Base-by-base conservation (phyloP, 345 rosid genomes). In the Populus ilicifolia region DNA sequence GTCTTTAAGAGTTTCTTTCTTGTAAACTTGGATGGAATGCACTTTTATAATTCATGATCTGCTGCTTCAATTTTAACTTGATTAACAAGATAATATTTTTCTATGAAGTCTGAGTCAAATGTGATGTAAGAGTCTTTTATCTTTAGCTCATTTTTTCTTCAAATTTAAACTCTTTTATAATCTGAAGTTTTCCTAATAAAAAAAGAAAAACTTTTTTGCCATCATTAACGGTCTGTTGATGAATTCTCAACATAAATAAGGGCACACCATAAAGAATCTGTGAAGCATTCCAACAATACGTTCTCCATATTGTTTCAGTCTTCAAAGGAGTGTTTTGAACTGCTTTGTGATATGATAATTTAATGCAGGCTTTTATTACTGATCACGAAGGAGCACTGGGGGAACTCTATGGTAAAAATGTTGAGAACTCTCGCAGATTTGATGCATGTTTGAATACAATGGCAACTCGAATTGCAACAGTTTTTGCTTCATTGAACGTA, bases 401-500 rank as follows among this genome's bases (percentile, higher is more conserved):
- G 48, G 93, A 86, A 30, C 92, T 95, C 77, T 90, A 86, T 77
- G 85, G 88, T 82, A 84, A 85, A 69, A 85, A 84, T 68, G 92
- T 83, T 77, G 89, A 88, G 82, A 89, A 89, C 23, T 75, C 92
- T 62, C 93, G 84, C 76, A 85, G 79, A 74, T 91, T 90, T 85
- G 83, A 89, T 48, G 82, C 86, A 80, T 93, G 91, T 78, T 80
- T 93, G 89, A 89, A 76, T 85, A 80, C 83, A 67, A 90, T 95
- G 94, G 99, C 99, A 35, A 89, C 89, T 77, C 89, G 97, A 81
- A 80, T 95, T 80, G 87, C 98, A 73, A 93, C 98, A 41, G 97
- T 95, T 18, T 95, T 95, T 86, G 99, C 98, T 70, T 95, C 98
- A 14, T 62, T 95, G 70, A 93, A 91, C 91, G 98, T 93, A 79